Conservation (phyloP, 352 stramenopile genomes). For the Phytophthora vignae region DNA sequence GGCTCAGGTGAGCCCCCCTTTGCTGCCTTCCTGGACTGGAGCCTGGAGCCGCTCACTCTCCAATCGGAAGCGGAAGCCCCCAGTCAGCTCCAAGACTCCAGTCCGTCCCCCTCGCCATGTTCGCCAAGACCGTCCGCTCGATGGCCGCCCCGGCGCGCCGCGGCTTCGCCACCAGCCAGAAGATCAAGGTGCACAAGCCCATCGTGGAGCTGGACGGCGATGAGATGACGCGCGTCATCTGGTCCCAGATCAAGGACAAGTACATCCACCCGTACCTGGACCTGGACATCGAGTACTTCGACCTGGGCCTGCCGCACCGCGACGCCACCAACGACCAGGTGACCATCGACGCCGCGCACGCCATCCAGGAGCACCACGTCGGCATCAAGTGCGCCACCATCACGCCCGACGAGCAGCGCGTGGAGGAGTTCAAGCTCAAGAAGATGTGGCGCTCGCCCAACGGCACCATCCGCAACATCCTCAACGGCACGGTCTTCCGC, state of each 20-base stretch:
- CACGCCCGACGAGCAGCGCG: conserved; percentile 82
- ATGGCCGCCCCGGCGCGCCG: too few relatives aligned
- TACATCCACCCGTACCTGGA: conserved; percentile 82
- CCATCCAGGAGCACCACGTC: conserved; percentile 74
- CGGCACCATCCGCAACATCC: conserved; percentile 85
- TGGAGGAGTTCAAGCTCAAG: conserved; percentile 81
- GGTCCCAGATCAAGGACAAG: conserved; percentile 68
- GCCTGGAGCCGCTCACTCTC: too few relatives aligned
- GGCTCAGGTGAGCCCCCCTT: too few relatives aligned
- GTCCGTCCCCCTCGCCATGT: too few relatives aligned
- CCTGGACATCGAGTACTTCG: conserved; percentile 86
- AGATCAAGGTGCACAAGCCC: too few relatives aligned
- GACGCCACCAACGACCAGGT: conserved; percentile 84
- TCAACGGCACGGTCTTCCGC: conserved; percentile 85
- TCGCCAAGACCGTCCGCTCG: too few relatives aligned
- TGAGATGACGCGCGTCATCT: conserved; percentile 84
- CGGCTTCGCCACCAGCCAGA: too few relatives aligned
- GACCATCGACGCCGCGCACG: conserved; percentile 78
- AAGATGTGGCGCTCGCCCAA: conserved; percentile 79
- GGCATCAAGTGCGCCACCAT: conserved; percentile 90
- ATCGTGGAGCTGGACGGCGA: conserved; percentile 84
- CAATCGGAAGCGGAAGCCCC: too few relatives aligned
- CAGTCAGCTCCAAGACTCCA: too few relatives aligned
- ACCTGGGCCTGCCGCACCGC: conserved; percentile 74
- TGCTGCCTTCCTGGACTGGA: too few relatives aligned